Percentiles rank a stretch among this genome's conserved stretches.
Conservation (phyloP, 495 filamentous ascomycete species). For the Aspergillus hancockii region DNA sequence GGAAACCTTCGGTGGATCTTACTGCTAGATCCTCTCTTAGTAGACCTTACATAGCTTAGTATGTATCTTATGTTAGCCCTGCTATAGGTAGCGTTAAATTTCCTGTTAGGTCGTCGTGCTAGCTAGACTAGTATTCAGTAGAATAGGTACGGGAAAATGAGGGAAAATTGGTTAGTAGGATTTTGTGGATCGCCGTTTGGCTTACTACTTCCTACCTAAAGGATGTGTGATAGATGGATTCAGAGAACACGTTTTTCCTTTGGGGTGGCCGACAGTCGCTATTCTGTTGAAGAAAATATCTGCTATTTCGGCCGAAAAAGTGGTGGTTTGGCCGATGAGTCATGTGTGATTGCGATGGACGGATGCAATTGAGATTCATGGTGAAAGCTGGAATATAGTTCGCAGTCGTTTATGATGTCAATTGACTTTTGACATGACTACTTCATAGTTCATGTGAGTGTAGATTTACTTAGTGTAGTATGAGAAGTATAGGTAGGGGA, state of each 20-base stretch:
- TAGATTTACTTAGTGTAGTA: no score
- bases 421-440: neutral
- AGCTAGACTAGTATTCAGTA: neutral
- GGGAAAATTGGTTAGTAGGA: neutral
- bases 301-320: neutral
- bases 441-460: no score
- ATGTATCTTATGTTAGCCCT: neutral
- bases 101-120: neutral
- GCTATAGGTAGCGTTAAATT: neutral
- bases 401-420: neutral
- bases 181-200: neutral
- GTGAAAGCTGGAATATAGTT: neutral
- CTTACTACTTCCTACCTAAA: neutral
- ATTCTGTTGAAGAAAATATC: neutral
- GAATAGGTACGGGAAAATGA: neutral
- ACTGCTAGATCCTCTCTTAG: neutral
- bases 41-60: neutral
- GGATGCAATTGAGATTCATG: neutral
- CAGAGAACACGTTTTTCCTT: slow-evolving; percentile 5
- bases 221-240: neutral
- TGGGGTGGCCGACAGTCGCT: neutral
- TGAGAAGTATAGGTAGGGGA: neutral
- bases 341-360: neutral
- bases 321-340: neutral
- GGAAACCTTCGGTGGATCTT: neutral